These are phyloP conservation scores for Melianthus villosus DNA, from an alignment of 441 rosid species.

Conservation along the genomic window DNA sequence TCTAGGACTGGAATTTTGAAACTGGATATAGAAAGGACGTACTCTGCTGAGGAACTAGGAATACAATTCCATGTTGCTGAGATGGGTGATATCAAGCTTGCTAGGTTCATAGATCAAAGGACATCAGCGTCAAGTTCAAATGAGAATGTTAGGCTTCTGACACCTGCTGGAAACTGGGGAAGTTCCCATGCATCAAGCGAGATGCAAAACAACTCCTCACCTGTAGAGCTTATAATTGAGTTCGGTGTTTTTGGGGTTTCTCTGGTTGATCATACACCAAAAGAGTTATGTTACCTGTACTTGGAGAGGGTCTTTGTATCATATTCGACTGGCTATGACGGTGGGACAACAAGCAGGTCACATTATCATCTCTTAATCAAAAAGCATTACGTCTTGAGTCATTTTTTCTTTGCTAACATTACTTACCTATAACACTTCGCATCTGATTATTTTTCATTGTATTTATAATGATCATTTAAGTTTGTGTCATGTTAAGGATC, in stretches of 20 bases:
- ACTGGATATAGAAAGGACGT: constrained; percentile 49
- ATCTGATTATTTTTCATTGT: too few relatives aligned
- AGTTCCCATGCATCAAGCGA: constrained; percentile 25
- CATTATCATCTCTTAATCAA: too few relatives aligned
- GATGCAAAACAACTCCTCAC: constrained; percentile 25
- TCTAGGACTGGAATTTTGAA: constrained; percentile 26
- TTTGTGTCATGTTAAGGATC: too few relatives aligned
- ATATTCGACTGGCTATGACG: constrained; percentile 84
- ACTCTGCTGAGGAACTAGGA: constrained; percentile 31
- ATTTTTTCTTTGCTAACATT: too few relatives aligned
- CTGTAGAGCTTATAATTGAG: constrained; percentile 71
- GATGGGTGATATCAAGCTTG: constrained; percentile 58
- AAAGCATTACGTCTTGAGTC: too few relatives aligned
- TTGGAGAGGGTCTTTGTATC: constrained; percentile 70
- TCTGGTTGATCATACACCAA: constrained; percentile 74
- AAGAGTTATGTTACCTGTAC: constrained; percentile 65
- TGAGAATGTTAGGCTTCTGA: constrained; percentile 25
- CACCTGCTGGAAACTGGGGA: constrained; percentile 30
- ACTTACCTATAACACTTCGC: too few relatives aligned
- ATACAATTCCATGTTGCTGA: constrained; percentile 55
- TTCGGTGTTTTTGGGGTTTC: constrained; percentile 86
- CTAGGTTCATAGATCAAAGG: constrained; percentile 39
- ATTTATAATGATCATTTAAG: too few relatives aligned
- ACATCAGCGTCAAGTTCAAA: constrained; percentile 17
- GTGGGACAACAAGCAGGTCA: constrained; percentile 91